Percentiles rank a stretch among this genome's conserved stretches.
Conservation (phyloP, 257 asterid genomes). For the Primulina eburnea region DNA sequence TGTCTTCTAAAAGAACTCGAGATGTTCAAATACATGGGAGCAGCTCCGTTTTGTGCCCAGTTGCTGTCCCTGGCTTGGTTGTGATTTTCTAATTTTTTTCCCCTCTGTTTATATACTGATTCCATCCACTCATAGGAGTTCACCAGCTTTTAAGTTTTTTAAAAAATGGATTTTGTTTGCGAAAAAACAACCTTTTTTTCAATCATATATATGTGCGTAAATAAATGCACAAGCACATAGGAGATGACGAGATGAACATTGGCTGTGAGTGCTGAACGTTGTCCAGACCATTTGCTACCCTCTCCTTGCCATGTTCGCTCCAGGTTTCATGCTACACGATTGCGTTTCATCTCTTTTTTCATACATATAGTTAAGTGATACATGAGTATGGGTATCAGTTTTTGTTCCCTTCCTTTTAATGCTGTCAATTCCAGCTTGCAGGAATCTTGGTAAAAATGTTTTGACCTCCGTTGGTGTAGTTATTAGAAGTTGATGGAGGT, state of each 20-base stretch:
- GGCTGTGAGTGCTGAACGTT: neutral
- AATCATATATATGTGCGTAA: neutral
- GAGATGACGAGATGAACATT: neutral
- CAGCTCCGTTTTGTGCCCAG: constrained; percentile 18
- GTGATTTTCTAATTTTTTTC: constrained; percentile 22
- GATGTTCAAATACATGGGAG: constrained; percentile 14
- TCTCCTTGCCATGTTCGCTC: neutral
- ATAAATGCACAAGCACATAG: neutral
- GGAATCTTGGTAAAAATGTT: neutral
- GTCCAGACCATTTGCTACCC: neutral
- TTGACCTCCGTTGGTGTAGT: neutral
- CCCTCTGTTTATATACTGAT: neutral
- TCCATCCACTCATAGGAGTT: neutral
- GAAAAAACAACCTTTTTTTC: neutral
- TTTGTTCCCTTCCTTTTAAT: neutral
- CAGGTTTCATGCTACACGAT: neutral
- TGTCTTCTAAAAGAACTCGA: constrained; percentile 17
- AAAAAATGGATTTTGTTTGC: neutral
- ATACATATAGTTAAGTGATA: neutral
- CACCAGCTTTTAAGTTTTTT: neutral
- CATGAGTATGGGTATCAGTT: neutral
- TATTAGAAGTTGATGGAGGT: neutral
- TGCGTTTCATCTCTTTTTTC: neutral
- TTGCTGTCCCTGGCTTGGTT: constrained; percentile 26
- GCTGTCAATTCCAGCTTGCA: neutral